Evolutionary conservation across 2,329 filamentous ascomycete species (phyloP), one percentile per base, ranked within the genome.

Genomic region (Penicillium sp.): DNA sequence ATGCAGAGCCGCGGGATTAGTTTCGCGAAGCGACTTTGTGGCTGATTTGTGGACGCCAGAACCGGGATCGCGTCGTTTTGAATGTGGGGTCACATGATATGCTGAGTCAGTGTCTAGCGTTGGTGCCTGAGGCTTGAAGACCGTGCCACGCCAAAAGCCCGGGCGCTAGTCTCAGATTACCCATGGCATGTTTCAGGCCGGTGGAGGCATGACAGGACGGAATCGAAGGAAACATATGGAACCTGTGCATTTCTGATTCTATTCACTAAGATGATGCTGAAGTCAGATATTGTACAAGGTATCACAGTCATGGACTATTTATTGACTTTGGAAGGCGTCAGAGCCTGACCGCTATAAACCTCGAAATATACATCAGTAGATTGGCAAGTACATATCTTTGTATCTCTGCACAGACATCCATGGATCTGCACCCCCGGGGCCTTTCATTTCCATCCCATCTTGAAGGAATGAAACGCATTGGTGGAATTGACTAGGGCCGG

Each of bases 161-260:
- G 34, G 38, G 49, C 56, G 44, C 56, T 58, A 56, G 47, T 53
- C 49, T 50, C 35, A 27, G 42, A 52, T 51, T 39, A 28, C 37
- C 28, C 37, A 51, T 41, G 47, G 47, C 52, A 53, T 57, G 56
- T 58, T 58, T 58, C 56, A 58, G 56, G 52, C 39, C 26, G 32
- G 41, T 38, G 16, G 27, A 22, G 37, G 18, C 24, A 38, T 23
- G 35, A 23, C 35, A 37, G 35, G 4, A 14, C 35, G 31, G 16
- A 34, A 20, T 20, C 3, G 18, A 20, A 20, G 10, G 31, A 34
- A 34, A 11, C 10, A 9, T 34, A 34, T 18, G 31, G 31, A 34
- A 18, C 31, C 14, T 18, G 31, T n/a, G n/a, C 39, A 37, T n/a
- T 14, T 31, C 29, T 10, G 31, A 16, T 18, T 5, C 31, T 18